These are phyloP conservation scores for Arabidopsis arenosa DNA, from an alignment of 345 rosid species.

Conservation along the genomic window DNA sequence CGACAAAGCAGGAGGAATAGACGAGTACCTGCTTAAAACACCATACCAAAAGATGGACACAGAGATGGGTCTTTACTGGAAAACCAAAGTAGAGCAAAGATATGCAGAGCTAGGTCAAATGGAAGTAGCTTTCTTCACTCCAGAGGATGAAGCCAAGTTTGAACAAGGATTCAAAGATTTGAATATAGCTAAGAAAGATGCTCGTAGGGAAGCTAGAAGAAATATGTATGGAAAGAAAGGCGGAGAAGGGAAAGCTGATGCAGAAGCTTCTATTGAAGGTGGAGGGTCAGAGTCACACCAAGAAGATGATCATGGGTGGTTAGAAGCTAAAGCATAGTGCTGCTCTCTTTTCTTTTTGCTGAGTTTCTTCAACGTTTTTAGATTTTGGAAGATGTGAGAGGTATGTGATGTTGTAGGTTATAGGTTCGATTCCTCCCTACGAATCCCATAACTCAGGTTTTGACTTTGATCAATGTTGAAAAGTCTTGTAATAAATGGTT, in stretches of 20 bases:
- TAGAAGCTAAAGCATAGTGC: conserved; percentile 55
- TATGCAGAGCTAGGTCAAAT: conserved; percentile 83
- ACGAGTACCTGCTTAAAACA: conserved; percentile 90
- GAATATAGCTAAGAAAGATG: conserved; percentile 66
- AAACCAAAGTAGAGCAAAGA: conserved; percentile 84
- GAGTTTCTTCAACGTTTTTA: conserved; percentile 31
- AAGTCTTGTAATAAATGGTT: conserved; percentile 38
- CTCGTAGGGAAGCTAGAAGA: conserved; percentile 72
- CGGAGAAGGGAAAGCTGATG: conserved; percentile 45
- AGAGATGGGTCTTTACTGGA: conserved; percentile 90
- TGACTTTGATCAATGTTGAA: conserved; percentile 27
- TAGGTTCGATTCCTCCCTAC: conserved; percentile 28
- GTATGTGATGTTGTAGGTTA: conserved; percentile 30
- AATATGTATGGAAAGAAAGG: conserved; percentile 52
- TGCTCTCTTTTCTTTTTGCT: conserved; percentile 20
- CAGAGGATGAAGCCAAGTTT: conserved; percentile 75
- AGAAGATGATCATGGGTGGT: conserved; percentile 48
- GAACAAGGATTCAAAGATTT: conserved; percentile 80
- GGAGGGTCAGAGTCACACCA: conserved; percentile 44
- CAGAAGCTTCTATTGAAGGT: conserved; percentile 37
- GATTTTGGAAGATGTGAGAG: conserved; percentile 19
- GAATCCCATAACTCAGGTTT: conserved; percentile 24
- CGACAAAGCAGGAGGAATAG: conserved; percentile 98
- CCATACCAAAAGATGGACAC: conserved; percentile 97
- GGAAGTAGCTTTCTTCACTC: conserved; percentile 75